These are phyloP conservation scores for Xylariales sp. DNA, from an alignment of 2,329 filamentous ascomycete species.

Conservation along the genomic window DNA sequence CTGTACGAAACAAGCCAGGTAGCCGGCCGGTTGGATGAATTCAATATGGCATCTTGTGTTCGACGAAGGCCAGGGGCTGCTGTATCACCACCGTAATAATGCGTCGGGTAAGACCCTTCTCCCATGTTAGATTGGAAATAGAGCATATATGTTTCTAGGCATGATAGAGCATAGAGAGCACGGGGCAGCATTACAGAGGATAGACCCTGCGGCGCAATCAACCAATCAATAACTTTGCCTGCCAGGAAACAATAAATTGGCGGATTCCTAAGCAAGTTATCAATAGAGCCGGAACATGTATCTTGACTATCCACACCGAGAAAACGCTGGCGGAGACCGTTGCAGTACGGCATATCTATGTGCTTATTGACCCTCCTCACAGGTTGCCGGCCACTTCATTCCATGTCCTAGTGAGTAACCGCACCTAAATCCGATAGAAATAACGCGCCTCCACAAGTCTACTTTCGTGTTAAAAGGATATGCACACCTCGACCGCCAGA, in stretches of 20 bases:
- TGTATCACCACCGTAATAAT: not conserved
- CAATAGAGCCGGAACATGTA: not conserved
- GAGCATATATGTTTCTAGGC: constrained; percentile 4
- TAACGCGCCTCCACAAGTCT: not conserved
- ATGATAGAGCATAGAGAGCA: constrained; percentile 12
- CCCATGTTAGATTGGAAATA: not conserved
- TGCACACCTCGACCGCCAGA: too few species aligned
- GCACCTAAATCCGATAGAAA: not conserved
- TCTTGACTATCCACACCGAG: not conserved
- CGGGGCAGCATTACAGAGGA: not conserved
- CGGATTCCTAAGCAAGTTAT: not conserved
- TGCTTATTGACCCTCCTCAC: too few species aligned
- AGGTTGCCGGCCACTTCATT: not conserved
- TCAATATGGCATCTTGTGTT: constrained; percentile 1
- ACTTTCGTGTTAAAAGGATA: too few species aligned
- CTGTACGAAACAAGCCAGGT: not conserved
- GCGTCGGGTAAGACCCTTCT: not conserved
- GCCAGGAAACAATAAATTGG: not conserved
- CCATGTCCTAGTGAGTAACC: not conserved
- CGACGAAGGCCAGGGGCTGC: not conserved
- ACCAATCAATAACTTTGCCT: not conserved
- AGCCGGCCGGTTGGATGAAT: not conserved
- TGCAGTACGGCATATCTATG: not conserved
- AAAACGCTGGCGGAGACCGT: not conserved
- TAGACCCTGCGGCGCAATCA: not conserved